A percentile compares a stretch with the other conserved stretches of the same genome.
phyloP scores from a whole-genome alignment of 176 grass and related monocot species.

The Cenchrus purpureus region DNA sequence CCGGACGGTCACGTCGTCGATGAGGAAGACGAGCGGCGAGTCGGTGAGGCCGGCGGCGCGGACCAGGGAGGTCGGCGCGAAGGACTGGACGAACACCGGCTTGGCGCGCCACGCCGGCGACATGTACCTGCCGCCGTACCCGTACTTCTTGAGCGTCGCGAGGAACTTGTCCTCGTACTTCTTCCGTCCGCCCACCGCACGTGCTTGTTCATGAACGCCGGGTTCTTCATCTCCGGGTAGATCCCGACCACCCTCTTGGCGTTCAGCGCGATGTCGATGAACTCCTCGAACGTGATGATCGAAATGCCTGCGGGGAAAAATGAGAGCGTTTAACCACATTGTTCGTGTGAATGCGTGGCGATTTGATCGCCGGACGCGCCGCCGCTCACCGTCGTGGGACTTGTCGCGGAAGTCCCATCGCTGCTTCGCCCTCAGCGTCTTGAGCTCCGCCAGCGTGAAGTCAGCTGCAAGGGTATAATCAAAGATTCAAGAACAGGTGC shows the following conservation, averaged over 20 bases:
- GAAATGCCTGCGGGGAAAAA: slow-evolving; percentile 34
- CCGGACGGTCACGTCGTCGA: slow-evolving; percentile 52
- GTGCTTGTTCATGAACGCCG: slow-evolving; percentile 57
- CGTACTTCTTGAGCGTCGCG: slow-evolving; percentile 56
- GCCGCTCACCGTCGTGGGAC: slow-evolving; percentile 41
- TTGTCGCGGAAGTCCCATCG: slow-evolving; percentile 51
- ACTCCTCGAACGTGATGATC: slow-evolving; percentile 68
- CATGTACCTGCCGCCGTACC: slow-evolving; percentile 58
- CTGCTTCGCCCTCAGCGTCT: slow-evolving; percentile 54
- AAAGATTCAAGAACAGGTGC: background rate
- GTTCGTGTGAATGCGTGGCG: background rate
- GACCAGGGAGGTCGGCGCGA: slow-evolving; percentile 49
- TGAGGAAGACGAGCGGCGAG: slow-evolving; percentile 51
- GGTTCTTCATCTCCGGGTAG: slow-evolving; percentile 68
- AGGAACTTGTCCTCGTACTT: slow-evolving; percentile 63
- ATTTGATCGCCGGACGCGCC: background rate
- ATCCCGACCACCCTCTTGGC: slow-evolving; percentile 53
- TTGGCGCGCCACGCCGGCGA: slow-evolving; percentile 27
- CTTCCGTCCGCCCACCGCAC: slow-evolving; percentile 58
- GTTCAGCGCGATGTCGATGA: slow-evolving; percentile 55
- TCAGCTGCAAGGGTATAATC: slow-evolving; percentile 30
- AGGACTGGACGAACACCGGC: slow-evolving; percentile 59
- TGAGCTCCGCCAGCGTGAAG: slow-evolving; percentile 64
- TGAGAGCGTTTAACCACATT: background rate
- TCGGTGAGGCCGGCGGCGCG: slow-evolving; percentile 45